Conservation (phyloP, 176 grass and related monocot species). For the Aegilops longissima region DNA sequence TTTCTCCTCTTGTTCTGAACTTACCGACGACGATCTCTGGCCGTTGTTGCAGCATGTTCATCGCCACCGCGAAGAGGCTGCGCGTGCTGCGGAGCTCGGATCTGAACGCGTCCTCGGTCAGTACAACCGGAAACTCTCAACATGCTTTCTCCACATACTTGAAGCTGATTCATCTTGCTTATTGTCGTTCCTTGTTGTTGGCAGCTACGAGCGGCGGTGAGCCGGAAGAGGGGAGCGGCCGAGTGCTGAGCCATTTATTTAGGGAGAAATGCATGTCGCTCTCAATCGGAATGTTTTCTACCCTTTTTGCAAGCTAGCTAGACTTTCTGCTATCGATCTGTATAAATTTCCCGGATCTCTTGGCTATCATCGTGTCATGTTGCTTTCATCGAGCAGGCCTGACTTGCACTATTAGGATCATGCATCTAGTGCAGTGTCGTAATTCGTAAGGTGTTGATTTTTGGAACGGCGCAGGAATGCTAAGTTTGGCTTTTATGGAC, state of each 20-base stretch:
- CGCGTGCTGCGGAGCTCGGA: slow-evolving; percentile 77
- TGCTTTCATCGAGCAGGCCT: slow-evolving; percentile 7
- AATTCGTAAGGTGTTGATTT: slow-evolving; percentile 21
- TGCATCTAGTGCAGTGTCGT: slow-evolving; percentile 1
- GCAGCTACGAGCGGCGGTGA: slow-evolving; percentile 56
- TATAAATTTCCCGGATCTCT: neutral
- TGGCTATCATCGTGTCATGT: neutral
- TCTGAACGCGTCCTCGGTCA: slow-evolving; percentile 54
- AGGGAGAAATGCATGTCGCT: neutral
- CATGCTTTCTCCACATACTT: neutral
- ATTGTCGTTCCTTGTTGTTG: neutral
- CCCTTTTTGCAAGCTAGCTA: neutral
- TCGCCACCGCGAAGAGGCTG: slow-evolving; percentile 65
- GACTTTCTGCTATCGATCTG: neutral
- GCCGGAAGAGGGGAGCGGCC: slow-evolving; percentile 53
- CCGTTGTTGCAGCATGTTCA: slow-evolving; percentile 67
- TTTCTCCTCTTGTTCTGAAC: neutral
- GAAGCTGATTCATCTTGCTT: neutral
- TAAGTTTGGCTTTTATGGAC: slow-evolving; percentile 17
- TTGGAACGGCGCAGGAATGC: slow-evolving; percentile 20
- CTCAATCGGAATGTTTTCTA: neutral
- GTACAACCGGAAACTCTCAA: neutral
- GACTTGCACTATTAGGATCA: slow-evolving; percentile 2
- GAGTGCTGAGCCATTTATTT: slow-evolving; percentile 29
- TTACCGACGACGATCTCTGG: neutral